phyloP scores from a whole-genome alignment of 768 basidiomycete species.

The Plicaturopsis crispa region DNA sequence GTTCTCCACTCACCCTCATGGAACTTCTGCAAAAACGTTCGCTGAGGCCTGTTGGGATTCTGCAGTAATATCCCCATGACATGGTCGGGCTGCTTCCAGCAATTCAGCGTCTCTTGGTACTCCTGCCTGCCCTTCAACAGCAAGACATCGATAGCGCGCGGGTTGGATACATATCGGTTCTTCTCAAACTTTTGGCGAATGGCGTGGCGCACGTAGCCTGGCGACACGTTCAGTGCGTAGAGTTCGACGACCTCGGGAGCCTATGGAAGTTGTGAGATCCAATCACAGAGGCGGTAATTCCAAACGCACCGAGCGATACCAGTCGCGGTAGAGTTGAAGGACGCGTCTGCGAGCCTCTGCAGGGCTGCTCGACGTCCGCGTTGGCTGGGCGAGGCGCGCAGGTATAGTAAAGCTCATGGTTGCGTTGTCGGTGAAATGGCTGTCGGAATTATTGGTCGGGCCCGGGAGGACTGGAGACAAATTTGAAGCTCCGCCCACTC shows the following conservation, averaged over 20 bases:
- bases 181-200: slow-evolving; percentile 85
- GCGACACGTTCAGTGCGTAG: slow-evolving; percentile 77
- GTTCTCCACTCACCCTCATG: slow-evolving; percentile 55
- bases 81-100: slow-evolving; percentile 87
- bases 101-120: slow-evolving; percentile 91
- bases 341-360: slow-evolving; percentile 62
- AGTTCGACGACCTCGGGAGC: slow-evolving; percentile 85
- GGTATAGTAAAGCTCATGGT: slow-evolving; percentile 77
- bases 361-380: slow-evolving; percentile 46
- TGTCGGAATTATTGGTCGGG: no score
- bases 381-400: slow-evolving; percentile 70
- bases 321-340: slow-evolving; percentile 80
- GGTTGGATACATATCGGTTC: slow-evolving; percentile 77
- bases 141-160: slow-evolving; percentile 77
- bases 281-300: slow-evolving; percentile 2
- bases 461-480: no score
- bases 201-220: slow-evolving; percentile 68
- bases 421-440: not conserved
- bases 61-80: slow-evolving; percentile 62
- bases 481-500: no score
- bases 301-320: slow-evolving; percentile 81
- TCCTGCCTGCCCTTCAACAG: slow-evolving; percentile 80
- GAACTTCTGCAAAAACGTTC: slow-evolving; percentile 78
- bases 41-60: slow-evolving; percentile 32
- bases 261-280: slow-evolving; percentile 28